Percentiles rank a stretch among this genome's conserved stretches.
Conservation (phyloP, 1,284 basidiomycete species). For the Leccinum variabile region DNA sequence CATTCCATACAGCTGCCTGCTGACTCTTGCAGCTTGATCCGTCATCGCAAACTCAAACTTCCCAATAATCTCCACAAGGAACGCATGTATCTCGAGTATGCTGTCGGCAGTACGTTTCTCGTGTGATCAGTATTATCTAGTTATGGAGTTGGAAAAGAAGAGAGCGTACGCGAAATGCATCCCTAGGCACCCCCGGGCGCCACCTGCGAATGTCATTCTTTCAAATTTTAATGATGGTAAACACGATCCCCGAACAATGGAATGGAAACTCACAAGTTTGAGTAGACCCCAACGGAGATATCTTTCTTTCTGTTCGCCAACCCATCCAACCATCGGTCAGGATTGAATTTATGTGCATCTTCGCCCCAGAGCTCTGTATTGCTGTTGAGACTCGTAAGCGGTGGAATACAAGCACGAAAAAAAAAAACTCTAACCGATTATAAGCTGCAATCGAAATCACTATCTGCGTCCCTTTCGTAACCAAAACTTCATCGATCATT, state of each 20-base stretch:
- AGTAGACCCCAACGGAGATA: constrained; percentile 35
- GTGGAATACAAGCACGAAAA: background rate
- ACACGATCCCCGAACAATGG: background rate
- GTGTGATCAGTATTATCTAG: background rate
- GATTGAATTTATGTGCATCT: constrained; percentile 11
- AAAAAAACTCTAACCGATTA: constrained; percentile 25
- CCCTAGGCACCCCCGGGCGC: constrained; percentile 44
- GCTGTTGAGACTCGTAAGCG: background rate
- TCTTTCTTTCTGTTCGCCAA: constrained; percentile 19
- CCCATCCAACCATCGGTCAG: background rate
- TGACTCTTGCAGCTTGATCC: constrained; percentile 38
- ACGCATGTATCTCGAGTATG: constrained; percentile 49
- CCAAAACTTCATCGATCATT: constrained; percentile 22
- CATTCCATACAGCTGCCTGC: constrained; percentile 42
- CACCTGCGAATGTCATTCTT: constrained; percentile 48
- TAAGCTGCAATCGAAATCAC: background rate
- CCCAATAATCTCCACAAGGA: constrained; percentile 48
- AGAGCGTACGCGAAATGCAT: constrained; percentile 46
- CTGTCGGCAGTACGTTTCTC: constrained; percentile 18
- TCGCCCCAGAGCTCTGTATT: background rate
- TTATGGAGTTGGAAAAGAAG: background rate
- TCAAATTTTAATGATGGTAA: background rate
- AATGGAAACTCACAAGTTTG: constrained; percentile 45
- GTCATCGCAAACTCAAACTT: constrained; percentile 49
- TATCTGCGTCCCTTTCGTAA: constrained; percentile 12